These are phyloP conservation scores for Aleurites moluccanus DNA, from an alignment of 441 rosid genomes.

Conservation along the genomic window DNA sequence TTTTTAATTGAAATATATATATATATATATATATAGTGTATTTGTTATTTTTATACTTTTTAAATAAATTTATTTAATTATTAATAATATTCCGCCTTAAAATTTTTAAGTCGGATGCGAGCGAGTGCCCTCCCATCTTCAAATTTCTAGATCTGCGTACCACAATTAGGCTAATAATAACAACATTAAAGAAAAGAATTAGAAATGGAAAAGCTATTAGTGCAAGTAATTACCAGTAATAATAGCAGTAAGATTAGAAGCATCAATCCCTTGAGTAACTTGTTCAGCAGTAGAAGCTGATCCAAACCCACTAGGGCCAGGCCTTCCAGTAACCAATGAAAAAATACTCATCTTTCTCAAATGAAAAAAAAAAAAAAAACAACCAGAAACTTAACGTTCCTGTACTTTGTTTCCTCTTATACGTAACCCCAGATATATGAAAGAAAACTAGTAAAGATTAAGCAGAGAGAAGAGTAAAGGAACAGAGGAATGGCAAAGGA, in stretches of 20 bases:
- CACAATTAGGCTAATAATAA: neutral
- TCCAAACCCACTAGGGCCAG: slow-evolving; percentile 88
- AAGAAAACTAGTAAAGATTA: neutral
- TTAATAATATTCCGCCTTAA: too few species aligned
- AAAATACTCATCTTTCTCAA: slow-evolving; percentile 42
- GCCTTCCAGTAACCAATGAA: slow-evolving; percentile 58
- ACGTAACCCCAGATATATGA: neutral
- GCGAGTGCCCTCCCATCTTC: too few species aligned
- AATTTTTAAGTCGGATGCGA: too few species aligned
- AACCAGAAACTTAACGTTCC: neutral
- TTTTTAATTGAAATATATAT: too few species aligned
- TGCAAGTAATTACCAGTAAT: slow-evolving; percentile 51
- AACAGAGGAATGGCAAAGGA: neutral
- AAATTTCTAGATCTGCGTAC: too few species aligned
- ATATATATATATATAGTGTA: too few species aligned
- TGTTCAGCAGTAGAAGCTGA: slow-evolving; percentile 82
- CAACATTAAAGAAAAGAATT: neutral
- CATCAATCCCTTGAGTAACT: slow-evolving; percentile 70
- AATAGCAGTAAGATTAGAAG: slow-evolving; percentile 60
- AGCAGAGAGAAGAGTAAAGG: neutral
- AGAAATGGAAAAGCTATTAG: neutral
- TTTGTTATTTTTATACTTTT: too few species aligned
- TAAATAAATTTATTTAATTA: too few species aligned
- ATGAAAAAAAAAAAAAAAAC: too few species aligned
- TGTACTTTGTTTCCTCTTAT: too few species aligned